Base-by-base conservation (phyloP, 2,329 filamentous ascomycete genomes). In the Trichoderma atroviride region DNA sequence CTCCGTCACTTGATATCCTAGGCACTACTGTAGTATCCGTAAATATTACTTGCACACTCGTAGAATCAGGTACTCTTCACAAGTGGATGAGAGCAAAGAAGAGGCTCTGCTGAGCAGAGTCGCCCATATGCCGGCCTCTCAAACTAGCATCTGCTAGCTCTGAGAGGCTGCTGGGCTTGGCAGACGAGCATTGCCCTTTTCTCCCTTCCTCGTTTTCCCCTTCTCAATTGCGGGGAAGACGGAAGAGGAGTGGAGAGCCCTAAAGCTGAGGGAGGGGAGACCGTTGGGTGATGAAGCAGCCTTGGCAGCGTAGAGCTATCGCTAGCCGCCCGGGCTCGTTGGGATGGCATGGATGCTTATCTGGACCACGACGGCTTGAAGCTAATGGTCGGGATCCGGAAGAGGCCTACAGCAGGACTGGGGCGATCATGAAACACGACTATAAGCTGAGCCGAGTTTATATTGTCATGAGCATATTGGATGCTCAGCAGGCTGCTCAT, bases 301-400 rank as follows among this genome's bases (percentile, higher is more conserved):
- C n/a, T n/a, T 27, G 6, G 4, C 33, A 35, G 33, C 33, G 40
- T 19, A 43, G 40, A 43, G 50, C 50, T 56, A 56, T 7, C 5
- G 27, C 27, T 56, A 56, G 24, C 40, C 40, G 33, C 33, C 33
- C 19, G 19, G 6, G 16, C 19, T 43, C 3, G 19, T 19, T n/a
- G 19, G 19, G 40, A 59, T 35, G 13, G 33, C 33, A 35, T n/a
- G 13, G 47, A 50, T 50, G 22, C 47, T 63, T 53, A 37, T 63
- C 24, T 33, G 27, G 60, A 43, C 40, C 52, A 7, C 11, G 37
- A 50, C 50, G 27, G 63, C 63, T 58, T 58, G 63, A 58, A 50
- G 63, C 63, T 66, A 66, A 47, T 13, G 11, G 62, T 50, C 53
- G 63, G 53, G 37, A 29, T n/a, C 53, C 63, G 63, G 53, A 66